Conservation (phyloP, 345 rosid species). For the Eucalyptus curtisii region DNA sequence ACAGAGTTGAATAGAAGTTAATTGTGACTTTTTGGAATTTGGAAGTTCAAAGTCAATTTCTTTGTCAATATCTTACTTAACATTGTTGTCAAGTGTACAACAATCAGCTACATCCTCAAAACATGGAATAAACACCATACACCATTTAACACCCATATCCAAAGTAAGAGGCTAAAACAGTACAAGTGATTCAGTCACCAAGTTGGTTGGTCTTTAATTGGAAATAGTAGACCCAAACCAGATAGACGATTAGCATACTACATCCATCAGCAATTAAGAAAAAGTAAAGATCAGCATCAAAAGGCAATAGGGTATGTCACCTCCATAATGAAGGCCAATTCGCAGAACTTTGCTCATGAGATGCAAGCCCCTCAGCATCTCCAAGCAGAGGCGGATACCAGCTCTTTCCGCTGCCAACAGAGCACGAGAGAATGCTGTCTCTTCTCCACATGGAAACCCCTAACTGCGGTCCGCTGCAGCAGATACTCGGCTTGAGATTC, state of each 20-base stretch:
- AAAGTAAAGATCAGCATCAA: background rate
- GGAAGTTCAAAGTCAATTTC: background rate
- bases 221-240: slow-evolving; percentile 17
- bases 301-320: background rate
- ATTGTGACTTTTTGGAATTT: background rate
- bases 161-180: slow-evolving; percentile 5
- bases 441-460: slow-evolving; percentile 85
- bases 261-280: background rate
- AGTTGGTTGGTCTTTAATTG: background rate
- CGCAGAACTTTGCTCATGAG: background rate
- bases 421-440: slow-evolving; percentile 65
- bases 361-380: slow-evolving; percentile 35
- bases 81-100: slow-evolving; percentile 8
- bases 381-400: slow-evolving; percentile 84
- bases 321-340: background rate
- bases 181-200: slow-evolving; percentile 23
- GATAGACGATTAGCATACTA: slow-evolving; percentile 36
- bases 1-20: background rate
- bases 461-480: slow-evolving; percentile 44
- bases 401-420: slow-evolving; percentile 85
- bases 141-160: background rate
- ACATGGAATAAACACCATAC: background rate
- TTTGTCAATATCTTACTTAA: slow-evolving; percentile 2
- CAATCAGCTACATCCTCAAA: background rate
- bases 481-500: slow-evolving; percentile 85